Conservation (phyloP, 2,329 filamentous ascomycete species). For the Nothopassalora personata region DNA sequence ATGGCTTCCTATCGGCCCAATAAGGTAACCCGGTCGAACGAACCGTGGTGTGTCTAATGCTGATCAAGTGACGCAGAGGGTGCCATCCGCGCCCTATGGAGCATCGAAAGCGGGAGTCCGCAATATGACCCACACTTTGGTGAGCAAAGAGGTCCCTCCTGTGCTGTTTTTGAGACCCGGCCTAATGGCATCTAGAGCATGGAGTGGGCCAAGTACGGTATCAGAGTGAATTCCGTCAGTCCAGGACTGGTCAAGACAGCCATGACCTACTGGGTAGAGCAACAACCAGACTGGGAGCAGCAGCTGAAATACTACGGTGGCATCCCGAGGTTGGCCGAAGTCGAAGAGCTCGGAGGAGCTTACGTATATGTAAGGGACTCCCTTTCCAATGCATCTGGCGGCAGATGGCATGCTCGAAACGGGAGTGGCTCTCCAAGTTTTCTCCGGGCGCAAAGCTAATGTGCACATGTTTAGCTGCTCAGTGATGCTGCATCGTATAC, state of each 20-base stretch:
- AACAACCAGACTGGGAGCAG: conserved; percentile 51
- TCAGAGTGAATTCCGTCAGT: conserved; percentile 37
- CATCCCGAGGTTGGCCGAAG: conserved; percentile 51
- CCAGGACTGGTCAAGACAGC: conserved; percentile 35
- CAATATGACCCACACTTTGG: conserved; percentile 41
- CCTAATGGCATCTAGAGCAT: conserved; percentile 13
- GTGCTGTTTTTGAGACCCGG: too few relatives aligned
- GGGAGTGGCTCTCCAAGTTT: neutral
- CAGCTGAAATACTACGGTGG: conserved; percentile 56
- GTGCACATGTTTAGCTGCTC: conserved; percentile 9
- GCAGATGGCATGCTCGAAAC: neutral
- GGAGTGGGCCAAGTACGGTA: conserved; percentile 37
- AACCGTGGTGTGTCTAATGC: conserved; percentile 3
- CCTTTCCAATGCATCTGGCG: too few relatives aligned
- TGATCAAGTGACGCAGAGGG: conserved; percentile 32
- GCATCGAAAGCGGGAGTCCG: conserved; percentile 42
- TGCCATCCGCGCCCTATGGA: conserved; percentile 39
- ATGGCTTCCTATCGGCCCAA: conserved; percentile 43
- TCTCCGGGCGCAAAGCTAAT: neutral
- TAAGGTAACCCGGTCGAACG: conserved; percentile 29
- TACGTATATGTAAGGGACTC: conserved; percentile 39
- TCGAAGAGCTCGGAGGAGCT: conserved; percentile 51
- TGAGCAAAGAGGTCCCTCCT: neutral
- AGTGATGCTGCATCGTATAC: conserved; percentile 17
- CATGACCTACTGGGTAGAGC: conserved; percentile 44